phyloP scores from a whole-genome alignment of 164 flowering plant species.

The Vitis riparia region DNA sequence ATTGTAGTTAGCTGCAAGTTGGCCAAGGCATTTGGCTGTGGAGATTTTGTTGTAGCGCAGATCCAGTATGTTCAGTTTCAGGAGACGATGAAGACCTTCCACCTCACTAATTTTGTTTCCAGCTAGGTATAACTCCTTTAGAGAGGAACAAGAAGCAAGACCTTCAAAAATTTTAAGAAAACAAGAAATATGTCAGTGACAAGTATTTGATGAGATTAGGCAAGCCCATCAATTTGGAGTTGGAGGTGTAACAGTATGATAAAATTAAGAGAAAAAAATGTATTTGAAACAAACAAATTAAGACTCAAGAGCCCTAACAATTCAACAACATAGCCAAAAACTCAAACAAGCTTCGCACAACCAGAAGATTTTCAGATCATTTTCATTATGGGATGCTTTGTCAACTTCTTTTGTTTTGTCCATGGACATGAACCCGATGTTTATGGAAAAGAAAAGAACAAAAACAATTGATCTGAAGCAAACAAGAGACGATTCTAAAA shows the following conservation, averaged over 20 bases:
- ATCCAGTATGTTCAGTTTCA: slow-evolving; percentile 76
- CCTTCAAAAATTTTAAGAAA: slow-evolving; percentile 38
- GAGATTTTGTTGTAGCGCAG: slow-evolving; percentile 92
- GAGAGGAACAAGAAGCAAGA: slow-evolving; percentile 79
- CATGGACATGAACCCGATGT: not conserved
- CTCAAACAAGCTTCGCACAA: not conserved
- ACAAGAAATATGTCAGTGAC: not conserved
- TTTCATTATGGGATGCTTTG: not conserved
- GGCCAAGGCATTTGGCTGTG: slow-evolving; percentile 86
- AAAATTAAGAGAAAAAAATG: not conserved
- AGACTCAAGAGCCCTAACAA: not conserved
- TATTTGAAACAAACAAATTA: too few relatives aligned
- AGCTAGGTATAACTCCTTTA: slow-evolving; percentile 88
- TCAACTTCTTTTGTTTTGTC: not conserved
- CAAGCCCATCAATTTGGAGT: not conserved
- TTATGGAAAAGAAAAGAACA: too few relatives aligned
- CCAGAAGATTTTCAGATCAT: not conserved
- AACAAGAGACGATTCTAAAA: too few relatives aligned
- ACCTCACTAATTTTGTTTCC: slow-evolving; percentile 95
- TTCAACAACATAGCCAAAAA: not conserved
- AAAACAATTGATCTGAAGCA: too few relatives aligned
- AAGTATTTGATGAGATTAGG: not conserved
- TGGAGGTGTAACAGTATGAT: too few relatives aligned
- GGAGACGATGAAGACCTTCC: slow-evolving; percentile 95
- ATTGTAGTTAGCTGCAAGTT: slow-evolving; percentile 89